Base-by-base conservation (phyloP, 352 stramenopile genomes). In the Globisporangium echinulatum region DNA sequence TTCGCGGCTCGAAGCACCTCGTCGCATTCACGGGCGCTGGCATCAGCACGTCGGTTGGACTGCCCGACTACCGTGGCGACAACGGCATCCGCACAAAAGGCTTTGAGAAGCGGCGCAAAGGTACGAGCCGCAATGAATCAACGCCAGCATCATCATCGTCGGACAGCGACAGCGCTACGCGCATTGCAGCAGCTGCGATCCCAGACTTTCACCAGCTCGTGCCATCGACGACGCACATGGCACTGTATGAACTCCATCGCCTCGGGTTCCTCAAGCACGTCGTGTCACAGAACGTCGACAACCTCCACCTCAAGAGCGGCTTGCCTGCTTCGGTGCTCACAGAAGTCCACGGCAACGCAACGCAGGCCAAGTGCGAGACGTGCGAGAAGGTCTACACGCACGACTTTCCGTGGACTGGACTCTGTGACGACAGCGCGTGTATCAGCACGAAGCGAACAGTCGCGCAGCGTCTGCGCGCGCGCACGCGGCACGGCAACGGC, bases 211-310 rank as follows among this genome's bases (percentile, higher is more conserved):
- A 87, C 62, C 65, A 56, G 47, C 66, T 93, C 39, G 79, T 90
- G 59, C 84, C 84, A 14, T 92, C 84, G 7, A 64, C 70, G 58
- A 90, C 84, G 5, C 84, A 94, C 73, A 94, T 94, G 84, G 82
- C 82, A 49, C 69, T 94, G 25, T 72, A 69, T 9, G 84, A 94
- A 58, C 69, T 94, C n/a, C 69, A 91, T 58, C 79, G 77, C 2
- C 71, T 86, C 48, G 84, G 84, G 6, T 84, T 68, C 49, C 54
- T 94, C 11, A 90, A 91, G 69, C 72, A 94, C 56, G 54, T 94
- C 11, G 80, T 94, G 48, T 90, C 82, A 3, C 84, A 94, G 63
- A 94, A 94, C 58, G 81, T 92, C 7, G 84, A 94, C 61, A 92
- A 92, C 54, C 64, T 94, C 56, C 84, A 94, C 61, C 54, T 88